Evolutionary conservation across 768 basidiomycete species (phyloP), one percentile per base, ranked within the genome.

Genomic region (Lactarius evosmus): DNA sequence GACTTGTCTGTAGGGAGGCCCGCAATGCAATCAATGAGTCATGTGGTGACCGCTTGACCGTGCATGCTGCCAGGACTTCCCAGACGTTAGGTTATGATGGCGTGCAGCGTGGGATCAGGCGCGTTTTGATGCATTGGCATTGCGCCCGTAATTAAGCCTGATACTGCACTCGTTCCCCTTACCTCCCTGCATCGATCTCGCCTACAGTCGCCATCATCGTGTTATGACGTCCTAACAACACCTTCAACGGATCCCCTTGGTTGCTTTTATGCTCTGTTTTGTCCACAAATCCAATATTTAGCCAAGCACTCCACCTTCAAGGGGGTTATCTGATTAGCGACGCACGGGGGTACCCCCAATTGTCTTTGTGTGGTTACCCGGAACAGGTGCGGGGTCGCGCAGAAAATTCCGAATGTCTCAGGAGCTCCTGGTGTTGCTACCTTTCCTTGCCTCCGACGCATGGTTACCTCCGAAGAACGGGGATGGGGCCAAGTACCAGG

Each of bases 1-100:
- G 52, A 53, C 32, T 33, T 33, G 52, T 30, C 7, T 32, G 7
- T 22, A 53, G 52, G 52, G 1, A 53, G n/a, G 51, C 7, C 30
- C 22, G 52, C 33, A 36, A 40, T 32, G 59, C 19, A 14, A 32
- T 34, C 17, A 17, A 55, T 40, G 54, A 29, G 30, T 60, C 58
- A 65, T 61, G 59, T 65, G 59, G 60, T 51, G 46, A 61, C 34
- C 46, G 38, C 17, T 52, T 56, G 63, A 59, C 54, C 58, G 30
- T 41, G 55, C 59, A 44, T 32, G 25, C 30, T 9, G 8, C 22
- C 3, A 36, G 17, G 40, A 36, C 41, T 52, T 59, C 52, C 41
- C 51, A 36, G 51, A 33, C 34, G 19, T 12, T 17, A 46, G 54
- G 27, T 50, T 44, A 53, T 60, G 60, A 60, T 64, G 33, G 51